Percentiles rank a stretch among this genome's conserved stretches.
Conservation (phyloP, 202 grass and related monocot genomes). For the Miscanthus sacchariflorus region DNA sequence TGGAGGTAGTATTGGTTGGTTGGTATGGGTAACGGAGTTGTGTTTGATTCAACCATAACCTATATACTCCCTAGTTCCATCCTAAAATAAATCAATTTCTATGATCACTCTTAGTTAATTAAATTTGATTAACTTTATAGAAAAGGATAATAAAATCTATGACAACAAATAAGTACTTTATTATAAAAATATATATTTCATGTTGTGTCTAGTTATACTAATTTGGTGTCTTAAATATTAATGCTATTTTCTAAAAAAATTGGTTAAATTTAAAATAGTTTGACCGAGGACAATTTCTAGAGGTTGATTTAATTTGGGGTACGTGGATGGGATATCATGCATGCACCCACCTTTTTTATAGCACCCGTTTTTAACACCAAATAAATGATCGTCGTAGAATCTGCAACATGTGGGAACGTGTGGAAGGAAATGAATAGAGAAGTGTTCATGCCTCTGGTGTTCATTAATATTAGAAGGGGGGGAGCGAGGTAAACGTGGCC, state of each 20-base stretch:
- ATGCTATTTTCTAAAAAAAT: not conserved
- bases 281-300: not conserved
- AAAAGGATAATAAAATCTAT: too few relatives aligned
- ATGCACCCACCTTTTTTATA: not conserved
- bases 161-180: too few relatives aligned
- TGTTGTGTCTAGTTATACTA: not conserved
- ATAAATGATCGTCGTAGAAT: not conserved
- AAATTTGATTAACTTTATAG: too few relatives aligned
- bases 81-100: too few relatives aligned
- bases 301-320: not conserved
- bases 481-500: not conserved
- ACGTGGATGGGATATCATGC: too few relatives aligned
- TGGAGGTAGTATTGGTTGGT: too few relatives aligned
- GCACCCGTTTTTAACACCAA: not conserved
- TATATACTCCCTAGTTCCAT: too few relatives aligned
- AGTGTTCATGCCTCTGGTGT: constrained; percentile 10
- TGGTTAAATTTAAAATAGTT: too few relatives aligned
- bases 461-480: not conserved
- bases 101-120: too few relatives aligned
- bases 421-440: constrained; percentile 12
- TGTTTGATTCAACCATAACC: too few relatives aligned
- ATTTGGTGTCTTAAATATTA: not conserved
- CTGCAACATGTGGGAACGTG: constrained; percentile 13
- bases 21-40: too few relatives aligned
- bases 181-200: too few relatives aligned